Base-by-base conservation (phyloP, 2,329 filamentous ascomycete species). In the Colletotrichum limetticola region DNA sequence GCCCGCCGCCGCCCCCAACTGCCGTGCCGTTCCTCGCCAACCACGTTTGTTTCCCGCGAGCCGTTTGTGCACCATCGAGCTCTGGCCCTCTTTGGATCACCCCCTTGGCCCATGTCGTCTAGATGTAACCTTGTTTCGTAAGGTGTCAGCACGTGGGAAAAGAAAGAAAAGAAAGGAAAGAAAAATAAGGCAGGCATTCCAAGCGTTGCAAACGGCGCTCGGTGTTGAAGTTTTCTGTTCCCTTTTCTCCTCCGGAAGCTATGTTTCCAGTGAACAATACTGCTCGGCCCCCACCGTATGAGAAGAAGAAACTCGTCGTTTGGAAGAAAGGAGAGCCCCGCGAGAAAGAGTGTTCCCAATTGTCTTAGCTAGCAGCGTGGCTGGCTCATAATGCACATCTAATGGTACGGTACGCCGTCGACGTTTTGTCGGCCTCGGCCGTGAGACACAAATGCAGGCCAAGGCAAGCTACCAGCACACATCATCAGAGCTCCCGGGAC, bases 401-500 rank as follows among this genome's bases (percentile, higher is more conserved):
- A 42, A 26, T 56, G 37, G 42, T 52, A 69, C 55, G 5, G 37
- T 42, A 42, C 14, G 37, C 37, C 19, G 22, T 49, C 28, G 28
- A 56, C 19, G 53, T 64, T 35, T 37, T 37, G 35, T 52, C 59
- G 49, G 46, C 55, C 55, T 60, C 66, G 26, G 28, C 60, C 60
- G 30, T 70, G 55, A 65, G 66, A 56, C 66, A 60, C 55, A 61
- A 19, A 65, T 70, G 70, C 70, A 60, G 70, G 70, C 70, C 66
- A 72, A 72, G 70, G n/a, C 46, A 52, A 46, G 55, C 53, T 32
- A 49, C 30, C 58, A 68, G 24, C 53, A 58, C 65, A 56, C 46
- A 56, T 28, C 60, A 70, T 72, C 55, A 64, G 60, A 65, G 55
- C 46, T 63, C 53, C 70, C 66, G 60, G 60, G 55, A 37, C n/a